A percentile compares a stretch with the other conserved stretches of the same genome.
Evolutionary conservation across 352 stramenopile genomes (phyloP).

Genomic region (Elongisporangium anandrum): DNA sequence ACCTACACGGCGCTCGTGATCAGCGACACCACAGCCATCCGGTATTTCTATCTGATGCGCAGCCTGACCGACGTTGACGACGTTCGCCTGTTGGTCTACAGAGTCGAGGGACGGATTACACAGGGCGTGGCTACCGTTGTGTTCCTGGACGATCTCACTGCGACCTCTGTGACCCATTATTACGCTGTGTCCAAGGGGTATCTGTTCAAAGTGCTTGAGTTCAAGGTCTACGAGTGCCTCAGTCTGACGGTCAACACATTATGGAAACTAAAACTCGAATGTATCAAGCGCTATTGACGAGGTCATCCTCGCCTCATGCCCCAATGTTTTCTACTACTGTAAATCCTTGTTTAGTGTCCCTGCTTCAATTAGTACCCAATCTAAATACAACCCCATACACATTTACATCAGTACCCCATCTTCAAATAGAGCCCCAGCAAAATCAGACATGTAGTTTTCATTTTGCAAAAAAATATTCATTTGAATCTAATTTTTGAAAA

Average conservation of each 20-base stretch:
- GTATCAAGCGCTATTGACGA: conserved; percentile 6
- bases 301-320: conserved; percentile 20
- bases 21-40: conserved; percentile 2
- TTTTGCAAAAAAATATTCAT: too few species aligned
- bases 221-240: conserved; percentile 17
- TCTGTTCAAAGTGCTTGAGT: conserved; percentile 17
- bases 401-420: too few species aligned
- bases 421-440: too few species aligned
- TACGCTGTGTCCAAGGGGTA: conserved; percentile 24
- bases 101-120: conserved; percentile 1
- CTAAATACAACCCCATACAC: too few species aligned
- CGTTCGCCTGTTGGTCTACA: conserved; percentile 7
- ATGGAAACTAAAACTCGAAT: conserved; percentile 12
- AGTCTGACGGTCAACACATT: conserved; percentile 12
- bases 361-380: too few species aligned
- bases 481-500: too few species aligned
- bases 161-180: conserved; percentile 10
- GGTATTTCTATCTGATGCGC: conserved; percentile 4
- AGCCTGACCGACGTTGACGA: not conserved
- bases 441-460: too few species aligned
- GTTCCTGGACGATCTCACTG: conserved; percentile 20
- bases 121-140: conserved; percentile 4
- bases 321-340: conserved; percentile 31
- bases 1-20: not conserved
- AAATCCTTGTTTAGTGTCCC: too few species aligned